Conservation (phyloP, 176 grass and related monocot species). For the Cenchrus purpureus region DNA sequence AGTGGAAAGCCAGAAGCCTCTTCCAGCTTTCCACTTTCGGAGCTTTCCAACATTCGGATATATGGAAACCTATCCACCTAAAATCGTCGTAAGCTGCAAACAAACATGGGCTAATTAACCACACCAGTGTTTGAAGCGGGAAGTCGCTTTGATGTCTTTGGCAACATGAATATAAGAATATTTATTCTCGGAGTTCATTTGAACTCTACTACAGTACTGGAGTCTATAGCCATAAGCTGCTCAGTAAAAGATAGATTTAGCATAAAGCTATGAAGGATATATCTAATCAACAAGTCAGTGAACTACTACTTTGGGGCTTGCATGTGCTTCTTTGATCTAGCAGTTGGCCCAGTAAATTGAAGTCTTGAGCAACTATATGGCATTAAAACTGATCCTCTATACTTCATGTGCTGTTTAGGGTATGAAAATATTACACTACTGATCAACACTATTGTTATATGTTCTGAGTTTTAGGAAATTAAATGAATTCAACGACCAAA, state of each 20-base stretch:
- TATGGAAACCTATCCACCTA: too few species aligned
- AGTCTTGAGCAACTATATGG: not conserved
- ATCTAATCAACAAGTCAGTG: not conserved
- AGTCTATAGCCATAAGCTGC: constrained; percentile 3
- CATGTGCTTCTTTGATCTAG: not conserved
- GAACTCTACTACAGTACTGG: not conserved
- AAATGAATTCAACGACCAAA: not conserved
- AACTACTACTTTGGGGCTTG: not conserved
- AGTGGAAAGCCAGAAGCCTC: too few species aligned
- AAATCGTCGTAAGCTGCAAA: too few species aligned
- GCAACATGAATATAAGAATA: not conserved
- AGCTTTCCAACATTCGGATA: too few species aligned
- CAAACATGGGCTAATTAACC: not conserved
- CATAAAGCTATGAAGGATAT: not conserved
- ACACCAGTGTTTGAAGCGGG: not conserved
- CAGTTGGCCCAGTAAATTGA: not conserved
- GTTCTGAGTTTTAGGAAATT: not conserved
- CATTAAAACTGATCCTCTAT: not conserved
- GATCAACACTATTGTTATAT: not conserved
- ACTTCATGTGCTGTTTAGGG: not conserved
- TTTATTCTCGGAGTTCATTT: not conserved
- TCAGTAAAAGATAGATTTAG: not conserved
- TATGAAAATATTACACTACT: not conserved
- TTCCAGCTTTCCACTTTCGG: too few species aligned
- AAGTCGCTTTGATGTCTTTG: constrained; percentile 11